Conservation (phyloP, 345 rosid species). For the Citrus sp. region DNA sequence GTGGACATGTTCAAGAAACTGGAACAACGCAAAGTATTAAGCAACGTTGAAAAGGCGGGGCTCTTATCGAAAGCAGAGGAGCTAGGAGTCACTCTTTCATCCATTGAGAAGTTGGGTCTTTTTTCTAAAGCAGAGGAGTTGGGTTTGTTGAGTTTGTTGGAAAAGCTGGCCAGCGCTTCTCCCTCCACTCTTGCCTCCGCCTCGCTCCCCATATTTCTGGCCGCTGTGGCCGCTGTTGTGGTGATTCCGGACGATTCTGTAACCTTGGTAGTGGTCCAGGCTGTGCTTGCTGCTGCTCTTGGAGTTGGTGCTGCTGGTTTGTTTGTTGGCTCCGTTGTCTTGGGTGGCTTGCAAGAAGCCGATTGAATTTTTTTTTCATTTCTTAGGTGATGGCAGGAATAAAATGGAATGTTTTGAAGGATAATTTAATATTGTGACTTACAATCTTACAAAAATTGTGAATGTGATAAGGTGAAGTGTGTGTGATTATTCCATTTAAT, state of each 20-base stretch:
- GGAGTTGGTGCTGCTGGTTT: slow-evolving; percentile 67
- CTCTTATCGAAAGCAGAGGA: slow-evolving; percentile 78
- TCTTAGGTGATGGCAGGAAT: background rate
- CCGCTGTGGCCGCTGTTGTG: slow-evolving; percentile 65
- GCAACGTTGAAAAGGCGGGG: slow-evolving; percentile 87
- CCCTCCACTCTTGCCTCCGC: slow-evolving; percentile 80
- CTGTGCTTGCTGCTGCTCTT: slow-evolving; percentile 64
- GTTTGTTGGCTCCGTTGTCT: slow-evolving; percentile 70
- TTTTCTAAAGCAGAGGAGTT: slow-evolving; percentile 93
- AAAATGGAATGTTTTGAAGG: background rate
- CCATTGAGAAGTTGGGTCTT: slow-evolving; percentile 76
- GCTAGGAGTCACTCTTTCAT: slow-evolving; percentile 73
- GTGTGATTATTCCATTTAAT: too few relatives aligned
- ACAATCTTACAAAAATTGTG: background rate
- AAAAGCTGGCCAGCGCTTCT: slow-evolving; percentile 52
- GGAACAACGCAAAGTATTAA: slow-evolving; percentile 76
- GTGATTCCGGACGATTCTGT: slow-evolving; percentile 81
- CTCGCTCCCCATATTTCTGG: slow-evolving; percentile 63
- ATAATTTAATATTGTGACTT: background rate
- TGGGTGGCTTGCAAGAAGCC: slow-evolving; percentile 84
- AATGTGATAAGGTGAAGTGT: too few relatives aligned
- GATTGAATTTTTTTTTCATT: slow-evolving; percentile 39
- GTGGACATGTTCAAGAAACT: slow-evolving; percentile 92
- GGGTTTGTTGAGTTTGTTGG: slow-evolving; percentile 78
- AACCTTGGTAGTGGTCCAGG: slow-evolving; percentile 60